These are phyloP conservation scores for Fusarium sp. DNA, from an alignment of 2,329 filamentous ascomycete genomes.

Conservation along the genomic window DNA sequence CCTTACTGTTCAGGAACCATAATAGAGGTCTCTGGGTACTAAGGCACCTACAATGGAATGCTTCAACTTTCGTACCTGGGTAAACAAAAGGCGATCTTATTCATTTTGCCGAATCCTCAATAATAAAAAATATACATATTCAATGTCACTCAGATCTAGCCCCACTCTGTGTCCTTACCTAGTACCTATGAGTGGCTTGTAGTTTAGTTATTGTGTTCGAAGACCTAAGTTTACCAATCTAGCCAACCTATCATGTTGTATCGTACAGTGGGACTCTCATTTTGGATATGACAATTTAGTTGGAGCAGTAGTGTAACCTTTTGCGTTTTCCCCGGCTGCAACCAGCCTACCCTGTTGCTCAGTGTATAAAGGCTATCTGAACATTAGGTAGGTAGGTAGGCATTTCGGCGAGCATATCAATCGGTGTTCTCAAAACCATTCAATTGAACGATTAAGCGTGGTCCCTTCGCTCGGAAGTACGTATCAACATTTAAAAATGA, in stretches of 20 bases:
- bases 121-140: neutral
- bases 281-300: neutral
- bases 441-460: neutral
- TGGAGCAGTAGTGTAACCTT: neutral
- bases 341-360: neutral
- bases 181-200: neutral
- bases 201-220: neutral
- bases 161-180: neutral
- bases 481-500: neutral
- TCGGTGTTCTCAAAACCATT: too few relatives aligned
- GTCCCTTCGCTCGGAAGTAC: neutral
- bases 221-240: neutral
- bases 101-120: neutral
- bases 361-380: neutral
- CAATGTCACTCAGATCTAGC: neutral
- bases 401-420: neutral
- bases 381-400: too few relatives aligned
- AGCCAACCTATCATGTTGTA: neutral
- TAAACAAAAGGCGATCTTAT: neutral
- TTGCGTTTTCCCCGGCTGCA: too few relatives aligned
- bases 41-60: neutral
- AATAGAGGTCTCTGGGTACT: neutral
- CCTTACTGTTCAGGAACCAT: conserved; percentile 28
- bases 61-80: neutral
- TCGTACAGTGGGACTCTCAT: neutral